These are phyloP conservation scores for Epichloe bromicola DNA, from an alignment of 2,329 filamentous ascomycete genomes.

Conservation along the genomic window DNA sequence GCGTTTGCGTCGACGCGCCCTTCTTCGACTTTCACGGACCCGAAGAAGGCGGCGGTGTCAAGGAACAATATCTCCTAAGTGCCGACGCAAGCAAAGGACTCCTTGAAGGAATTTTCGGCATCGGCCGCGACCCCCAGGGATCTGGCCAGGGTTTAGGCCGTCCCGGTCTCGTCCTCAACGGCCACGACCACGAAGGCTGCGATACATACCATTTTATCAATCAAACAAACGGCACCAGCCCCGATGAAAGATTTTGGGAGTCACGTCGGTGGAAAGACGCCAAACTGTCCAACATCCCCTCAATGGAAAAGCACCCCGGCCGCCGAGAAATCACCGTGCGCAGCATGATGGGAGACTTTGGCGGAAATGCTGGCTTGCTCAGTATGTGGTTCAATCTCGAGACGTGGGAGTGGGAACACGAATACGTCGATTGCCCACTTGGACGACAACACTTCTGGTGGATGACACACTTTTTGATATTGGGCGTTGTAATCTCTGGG, in stretches of 20 bases:
- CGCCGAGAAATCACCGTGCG: slow-evolving; percentile 84
- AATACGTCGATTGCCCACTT: slow-evolving; percentile 64
- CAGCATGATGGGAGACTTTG: slow-evolving; percentile 96
- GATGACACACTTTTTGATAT: slow-evolving; percentile 65
- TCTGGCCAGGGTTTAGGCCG: slow-evolving; percentile 52
- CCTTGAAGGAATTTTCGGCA: slow-evolving; percentile 73
- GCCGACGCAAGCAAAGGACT: slow-evolving; percentile 58
- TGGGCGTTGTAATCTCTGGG: slow-evolving; percentile 29
- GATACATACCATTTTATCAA: slow-evolving; percentile 77
- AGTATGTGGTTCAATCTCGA: slow-evolving; percentile 77
- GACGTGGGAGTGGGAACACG: slow-evolving; percentile 64
- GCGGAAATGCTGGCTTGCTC: slow-evolving; percentile 80
- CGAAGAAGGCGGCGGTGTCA: slow-evolving; percentile 56
- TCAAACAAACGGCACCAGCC: slow-evolving; percentile 34
- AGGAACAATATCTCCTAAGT: slow-evolving; percentile 85
- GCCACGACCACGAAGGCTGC: slow-evolving; percentile 91
- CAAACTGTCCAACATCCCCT: slow-evolving; percentile 24
- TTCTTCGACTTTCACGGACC: slow-evolving; percentile 66
- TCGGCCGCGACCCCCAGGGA: slow-evolving; percentile 48
- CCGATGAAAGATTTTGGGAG: slow-evolving; percentile 35
- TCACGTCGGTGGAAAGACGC: slow-evolving; percentile 35
- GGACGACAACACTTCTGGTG: slow-evolving; percentile 93
- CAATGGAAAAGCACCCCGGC: slow-evolving; percentile 39
- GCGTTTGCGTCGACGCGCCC: slow-evolving; percentile 73
- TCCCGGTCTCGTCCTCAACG: slow-evolving; percentile 71